A percentile compares a stretch with the other conserved stretches of the same genome.
These are phyloP conservation scores for Schizosaccharomyces osmophilus DNA, from an alignment of 805 yeast species.

Conservation along the genomic window DNA sequence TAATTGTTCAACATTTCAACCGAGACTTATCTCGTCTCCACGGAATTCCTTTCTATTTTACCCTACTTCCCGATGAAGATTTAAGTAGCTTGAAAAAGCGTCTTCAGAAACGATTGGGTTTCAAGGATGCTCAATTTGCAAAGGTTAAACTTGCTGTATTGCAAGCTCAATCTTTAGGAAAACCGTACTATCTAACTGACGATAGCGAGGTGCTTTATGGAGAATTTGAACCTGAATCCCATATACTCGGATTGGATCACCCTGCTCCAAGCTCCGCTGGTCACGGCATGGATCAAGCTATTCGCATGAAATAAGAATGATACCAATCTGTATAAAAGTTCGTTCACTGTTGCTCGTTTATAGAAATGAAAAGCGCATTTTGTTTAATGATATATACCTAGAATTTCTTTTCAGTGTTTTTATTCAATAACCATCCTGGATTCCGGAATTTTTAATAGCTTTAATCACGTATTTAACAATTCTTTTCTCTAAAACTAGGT, in stretches of 20 bases:
- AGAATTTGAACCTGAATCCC: constrained; percentile 21
- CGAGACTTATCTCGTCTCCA: constrained; percentile 42
- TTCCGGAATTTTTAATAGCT: too few species aligned
- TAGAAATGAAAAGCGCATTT: too few species aligned
- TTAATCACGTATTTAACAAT: too few species aligned
- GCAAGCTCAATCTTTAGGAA: constrained; percentile 8
- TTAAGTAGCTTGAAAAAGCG: constrained; percentile 39
- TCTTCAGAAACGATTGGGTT: constrained; percentile 43
- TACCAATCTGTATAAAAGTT: too few species aligned
- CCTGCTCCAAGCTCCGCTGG: constrained; percentile 20
- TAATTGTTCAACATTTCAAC: constrained; percentile 29
- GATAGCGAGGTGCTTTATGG: constrained; percentile 21
- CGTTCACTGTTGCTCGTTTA: too few species aligned
- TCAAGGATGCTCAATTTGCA: constrained; percentile 45
- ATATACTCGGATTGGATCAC: constrained; percentile 58
- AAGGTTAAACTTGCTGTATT: constrained; percentile 45
- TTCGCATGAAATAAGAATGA: background rate
- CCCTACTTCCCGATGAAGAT: constrained; percentile 41
- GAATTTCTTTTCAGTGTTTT: too few species aligned
- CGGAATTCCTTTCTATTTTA: constrained; percentile 67
- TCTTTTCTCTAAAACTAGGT: too few species aligned
- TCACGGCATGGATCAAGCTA: background rate
- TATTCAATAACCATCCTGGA: too few species aligned
- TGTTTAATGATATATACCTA: too few species aligned
- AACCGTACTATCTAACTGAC: constrained; percentile 19